Conservation (phyloP, 2,329 filamentous ascomycete genomes). For the Fusarium lateritium region DNA sequence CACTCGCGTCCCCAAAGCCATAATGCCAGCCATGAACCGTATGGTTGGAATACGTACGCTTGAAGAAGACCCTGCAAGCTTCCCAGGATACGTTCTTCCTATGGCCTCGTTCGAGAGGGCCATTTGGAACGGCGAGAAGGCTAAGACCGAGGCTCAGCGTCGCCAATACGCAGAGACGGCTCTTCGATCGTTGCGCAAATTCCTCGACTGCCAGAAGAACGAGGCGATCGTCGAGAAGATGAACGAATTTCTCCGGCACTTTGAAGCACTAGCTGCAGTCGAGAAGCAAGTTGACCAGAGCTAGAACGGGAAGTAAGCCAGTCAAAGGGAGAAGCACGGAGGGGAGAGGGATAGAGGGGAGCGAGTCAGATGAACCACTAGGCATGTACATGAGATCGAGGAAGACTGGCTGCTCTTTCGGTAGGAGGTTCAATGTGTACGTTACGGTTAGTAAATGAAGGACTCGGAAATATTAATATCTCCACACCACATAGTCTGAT, state of each 20-base stretch:
- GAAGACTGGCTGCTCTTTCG: neutral
- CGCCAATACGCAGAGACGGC: neutral
- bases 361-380: neutral
- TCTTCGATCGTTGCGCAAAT: neutral
- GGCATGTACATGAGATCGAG: neutral
- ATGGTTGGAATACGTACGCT: neutral
- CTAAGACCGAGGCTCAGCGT: neutral
- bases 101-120: conserved; percentile 15
- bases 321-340: no score
- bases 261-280: neutral
- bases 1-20: neutral
- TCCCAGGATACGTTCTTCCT: neutral
- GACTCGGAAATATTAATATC: no score
- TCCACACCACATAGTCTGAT: no score
- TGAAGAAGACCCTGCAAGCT: neutral
- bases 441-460: no score
- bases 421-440: no score
- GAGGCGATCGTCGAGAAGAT: neutral
- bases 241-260: neutral
- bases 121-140: neutral
- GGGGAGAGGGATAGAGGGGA: neutral
- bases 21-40: neutral
- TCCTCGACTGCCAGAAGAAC: conserved; percentile 8
- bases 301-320: neutral
- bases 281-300: neutral